phyloP scores from a whole-genome alignment of 805 yeast species.

The Wickerhamomyces strasburgensis region DNA sequence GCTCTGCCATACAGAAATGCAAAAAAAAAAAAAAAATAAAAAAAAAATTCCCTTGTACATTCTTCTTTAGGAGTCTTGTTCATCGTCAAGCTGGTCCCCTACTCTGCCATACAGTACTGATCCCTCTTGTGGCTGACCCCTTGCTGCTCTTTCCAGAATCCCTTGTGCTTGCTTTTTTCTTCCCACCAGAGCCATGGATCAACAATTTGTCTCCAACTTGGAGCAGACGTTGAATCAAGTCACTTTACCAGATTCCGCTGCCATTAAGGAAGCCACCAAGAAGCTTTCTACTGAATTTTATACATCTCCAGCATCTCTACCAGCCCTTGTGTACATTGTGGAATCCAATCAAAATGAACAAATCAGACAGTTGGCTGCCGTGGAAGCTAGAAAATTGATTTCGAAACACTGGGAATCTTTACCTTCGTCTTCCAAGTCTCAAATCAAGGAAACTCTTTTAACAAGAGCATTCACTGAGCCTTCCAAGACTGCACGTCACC shows the following conservation, averaged over 20 bases:
- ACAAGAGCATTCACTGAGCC: constrained; percentile 63
- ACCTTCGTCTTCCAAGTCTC: constrained; percentile 44
- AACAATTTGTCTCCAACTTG: constrained; percentile 60
- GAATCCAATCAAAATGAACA: constrained; percentile 66
- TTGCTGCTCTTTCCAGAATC: too few species aligned
- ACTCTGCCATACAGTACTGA: too few species aligned
- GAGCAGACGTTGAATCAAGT: constrained; percentile 77
- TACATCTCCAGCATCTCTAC: constrained; percentile 64
- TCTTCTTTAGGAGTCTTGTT: too few species aligned
- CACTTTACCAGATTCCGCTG: constrained; percentile 73
- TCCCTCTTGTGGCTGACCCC: too few species aligned
- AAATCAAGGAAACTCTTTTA: constrained; percentile 65
- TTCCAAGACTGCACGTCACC: constrained; percentile 70
- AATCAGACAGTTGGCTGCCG: constrained; percentile 89
- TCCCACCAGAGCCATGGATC: constrained; percentile 42
- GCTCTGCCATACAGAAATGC: too few species aligned
- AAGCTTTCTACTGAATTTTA: constrained; percentile 71
- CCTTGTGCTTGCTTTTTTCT: too few species aligned
- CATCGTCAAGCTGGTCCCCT: too few species aligned
- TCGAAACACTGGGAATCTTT: constrained; percentile 56
- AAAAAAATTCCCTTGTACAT: not conserved
- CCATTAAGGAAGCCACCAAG: constrained; percentile 78
- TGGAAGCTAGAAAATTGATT: constrained; percentile 87
- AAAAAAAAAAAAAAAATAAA: too few species aligned
- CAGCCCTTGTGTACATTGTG: constrained; percentile 77